These are phyloP conservation scores for Trichoderma atrobrunneum DNA, from an alignment of 2,329 filamentous ascomycete species.

Conservation along the genomic window DNA sequence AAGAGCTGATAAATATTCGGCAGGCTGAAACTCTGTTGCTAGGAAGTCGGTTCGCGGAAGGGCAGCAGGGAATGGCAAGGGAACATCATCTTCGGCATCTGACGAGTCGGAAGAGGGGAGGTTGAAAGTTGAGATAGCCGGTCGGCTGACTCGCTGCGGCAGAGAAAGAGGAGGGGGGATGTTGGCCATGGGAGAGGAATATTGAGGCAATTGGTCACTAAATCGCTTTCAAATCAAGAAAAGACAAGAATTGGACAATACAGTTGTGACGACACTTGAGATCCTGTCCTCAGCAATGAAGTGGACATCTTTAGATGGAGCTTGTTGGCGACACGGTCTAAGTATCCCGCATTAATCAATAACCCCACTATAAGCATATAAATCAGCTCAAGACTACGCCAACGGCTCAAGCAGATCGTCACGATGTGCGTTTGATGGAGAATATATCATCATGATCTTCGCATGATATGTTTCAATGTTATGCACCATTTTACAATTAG, in stretches of 20 bases:
- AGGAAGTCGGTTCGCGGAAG: constrained; percentile 83
- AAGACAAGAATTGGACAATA: background rate
- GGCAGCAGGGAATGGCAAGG: constrained; percentile 83
- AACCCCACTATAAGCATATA: constrained; percentile 25
- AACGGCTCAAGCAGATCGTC: background rate
- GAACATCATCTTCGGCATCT: constrained; percentile 57
- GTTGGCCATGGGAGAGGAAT: constrained; percentile 26
- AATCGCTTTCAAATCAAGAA: background rate
- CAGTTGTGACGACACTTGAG: background rate
- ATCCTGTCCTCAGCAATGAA: background rate
- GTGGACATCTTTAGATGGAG: background rate
- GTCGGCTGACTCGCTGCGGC: constrained; percentile 25
- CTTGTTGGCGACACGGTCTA: background rate
- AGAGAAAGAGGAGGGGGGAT: constrained; percentile 29
- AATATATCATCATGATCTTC: background rate
- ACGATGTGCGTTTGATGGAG: background rate
- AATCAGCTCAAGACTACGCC: background rate
- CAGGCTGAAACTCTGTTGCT: constrained; percentile 70
- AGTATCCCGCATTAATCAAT: constrained; percentile 21
- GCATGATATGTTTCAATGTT: background rate
- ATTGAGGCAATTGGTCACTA: background rate
- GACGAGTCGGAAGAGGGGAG: constrained; percentile 42
- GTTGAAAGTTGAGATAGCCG: constrained; percentile 38
- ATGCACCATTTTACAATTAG: background rate
- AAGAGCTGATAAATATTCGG: constrained; percentile 75